A percentile compares a stretch with the other conserved stretches of the same genome.
Conservation (phyloP, 2,329 filamentous ascomycete genomes). For the Xylaria sp. region DNA sequence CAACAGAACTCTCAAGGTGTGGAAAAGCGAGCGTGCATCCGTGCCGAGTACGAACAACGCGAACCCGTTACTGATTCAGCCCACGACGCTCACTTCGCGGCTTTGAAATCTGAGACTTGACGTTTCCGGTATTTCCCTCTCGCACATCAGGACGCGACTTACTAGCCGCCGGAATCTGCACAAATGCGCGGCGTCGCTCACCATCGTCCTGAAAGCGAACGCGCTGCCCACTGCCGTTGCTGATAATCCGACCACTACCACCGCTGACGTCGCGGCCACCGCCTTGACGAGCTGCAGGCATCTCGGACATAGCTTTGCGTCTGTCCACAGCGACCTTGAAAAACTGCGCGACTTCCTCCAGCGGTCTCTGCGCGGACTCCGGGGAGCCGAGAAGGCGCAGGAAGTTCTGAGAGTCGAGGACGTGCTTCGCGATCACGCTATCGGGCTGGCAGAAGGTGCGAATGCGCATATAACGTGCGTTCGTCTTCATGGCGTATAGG, state of each 20-base stretch:
- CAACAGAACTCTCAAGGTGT: neutral
- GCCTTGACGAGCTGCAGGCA: constrained; percentile 14
- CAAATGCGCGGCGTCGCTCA: neutral
- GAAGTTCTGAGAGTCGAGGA: constrained; percentile 64
- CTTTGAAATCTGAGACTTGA: constrained; percentile 24
- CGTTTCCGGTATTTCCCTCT: neutral
- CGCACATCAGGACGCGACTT: constrained; percentile 6
- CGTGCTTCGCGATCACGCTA: constrained; percentile 67
- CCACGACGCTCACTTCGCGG: constrained; percentile 17
- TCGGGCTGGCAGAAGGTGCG: constrained; percentile 70
- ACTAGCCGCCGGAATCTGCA: constrained; percentile 2
- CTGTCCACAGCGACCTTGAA: constrained; percentile 65
- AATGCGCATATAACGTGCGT: constrained; percentile 64
- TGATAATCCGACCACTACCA: constrained; percentile 5
- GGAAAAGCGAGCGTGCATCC: neutral
- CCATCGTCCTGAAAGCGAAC: constrained; percentile 29
- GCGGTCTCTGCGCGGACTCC: constrained; percentile 57
- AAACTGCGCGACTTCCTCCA: constrained; percentile 64
- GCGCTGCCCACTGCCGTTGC: constrained; percentile 27
- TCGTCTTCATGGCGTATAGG: constrained; percentile 63
- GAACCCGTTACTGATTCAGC: constrained; percentile 26
- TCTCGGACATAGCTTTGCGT: constrained; percentile 49
- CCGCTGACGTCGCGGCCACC: constrained; percentile 12
- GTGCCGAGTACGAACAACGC: neutral
- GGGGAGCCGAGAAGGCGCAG: constrained; percentile 61